These are phyloP conservation scores for Asterionellopsis glacialis DNA, from an alignment of 108 stramenopile genomes.

Conservation along the genomic window DNA sequence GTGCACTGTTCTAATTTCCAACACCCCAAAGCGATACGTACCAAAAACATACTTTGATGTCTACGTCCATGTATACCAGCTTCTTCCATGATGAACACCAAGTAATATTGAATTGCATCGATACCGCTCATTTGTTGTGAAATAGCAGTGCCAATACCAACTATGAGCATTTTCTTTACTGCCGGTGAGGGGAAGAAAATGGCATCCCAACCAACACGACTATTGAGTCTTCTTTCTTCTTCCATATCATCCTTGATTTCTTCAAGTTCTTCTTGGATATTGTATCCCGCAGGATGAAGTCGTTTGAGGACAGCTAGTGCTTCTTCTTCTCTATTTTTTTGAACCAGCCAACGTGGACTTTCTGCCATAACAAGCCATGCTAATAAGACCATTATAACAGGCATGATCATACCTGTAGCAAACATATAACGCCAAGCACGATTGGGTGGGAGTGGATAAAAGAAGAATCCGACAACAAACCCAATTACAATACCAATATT, in stretches of 20 bases:
- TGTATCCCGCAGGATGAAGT: constrained; percentile 48
- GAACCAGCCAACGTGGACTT: constrained; percentile 76
- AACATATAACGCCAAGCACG: constrained; percentile 55
- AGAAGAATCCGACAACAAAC: constrained; percentile 35
- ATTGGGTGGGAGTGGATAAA: constrained; percentile 18
- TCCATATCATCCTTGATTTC: constrained; percentile 72
- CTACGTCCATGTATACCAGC: constrained; percentile 47
- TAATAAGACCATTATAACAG: constrained; percentile 41
- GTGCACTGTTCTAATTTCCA: too few species aligned
- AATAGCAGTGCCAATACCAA: constrained; percentile 73
- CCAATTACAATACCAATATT: constrained; percentile 54
- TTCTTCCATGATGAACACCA: constrained; percentile 60
- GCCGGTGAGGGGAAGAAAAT: constrained; percentile 76
- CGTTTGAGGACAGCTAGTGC: constrained; percentile 37
- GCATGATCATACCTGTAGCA: constrained; percentile 41
- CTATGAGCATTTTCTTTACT: constrained; percentile 74
- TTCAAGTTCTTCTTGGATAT: constrained; percentile 41
- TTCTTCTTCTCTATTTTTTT: constrained; percentile 36
- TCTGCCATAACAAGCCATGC: constrained; percentile 59
- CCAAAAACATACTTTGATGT: constrained; percentile 23
- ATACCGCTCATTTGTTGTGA: constrained; percentile 83
- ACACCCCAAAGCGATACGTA: constrained; percentile 37
- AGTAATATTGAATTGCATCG: constrained; percentile 86
- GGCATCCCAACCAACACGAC: constrained; percentile 71
- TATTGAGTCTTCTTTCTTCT: constrained; percentile 53